Evolutionary conservation across 495 filamentous ascomycete species (phyloP).

Genomic region (Bacidia rubella): DNA sequence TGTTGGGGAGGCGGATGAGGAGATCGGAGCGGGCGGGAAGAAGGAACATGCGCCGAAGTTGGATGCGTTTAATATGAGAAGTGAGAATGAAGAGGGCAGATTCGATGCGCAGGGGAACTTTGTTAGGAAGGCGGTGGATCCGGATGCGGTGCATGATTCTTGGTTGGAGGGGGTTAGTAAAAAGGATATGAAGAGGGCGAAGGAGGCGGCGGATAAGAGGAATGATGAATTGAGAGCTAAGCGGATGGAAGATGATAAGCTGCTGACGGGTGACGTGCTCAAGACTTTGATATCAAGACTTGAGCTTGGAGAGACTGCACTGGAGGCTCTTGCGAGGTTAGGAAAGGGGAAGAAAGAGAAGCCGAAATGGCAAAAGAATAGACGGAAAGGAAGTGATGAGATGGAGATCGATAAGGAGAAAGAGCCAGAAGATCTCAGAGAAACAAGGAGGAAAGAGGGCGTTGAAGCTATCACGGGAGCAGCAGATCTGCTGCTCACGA

Average conservation of each 20-base stretch:
- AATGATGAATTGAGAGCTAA: constrained; percentile 60
- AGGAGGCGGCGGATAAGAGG: constrained; percentile 74
- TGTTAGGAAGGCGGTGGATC: constrained; percentile 77
- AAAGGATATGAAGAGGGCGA: constrained; percentile 80
- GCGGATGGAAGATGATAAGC: constrained; percentile 55
- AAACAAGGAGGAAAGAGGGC: constrained; percentile 50
- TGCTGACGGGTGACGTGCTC: constrained; percentile 62
- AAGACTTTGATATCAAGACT: constrained; percentile 55
- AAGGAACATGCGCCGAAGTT: constrained; percentile 93
- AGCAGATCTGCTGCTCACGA: constrained; percentile 68
- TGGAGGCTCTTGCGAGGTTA: constrained; percentile 77
- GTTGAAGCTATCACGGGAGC: constrained; percentile 78
- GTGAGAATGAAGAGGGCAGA: constrained; percentile 80
- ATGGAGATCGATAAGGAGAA: constrained; percentile 58
- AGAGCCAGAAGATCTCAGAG: constrained; percentile 49
- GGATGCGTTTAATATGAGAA: constrained; percentile 89
- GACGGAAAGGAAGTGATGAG: constrained; percentile 36
- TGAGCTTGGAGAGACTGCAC: constrained; percentile 70
- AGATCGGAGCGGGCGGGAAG: constrained; percentile 75
- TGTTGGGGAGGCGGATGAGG: constrained; percentile 61
- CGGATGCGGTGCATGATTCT: constrained; percentile 77
- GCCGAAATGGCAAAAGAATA: constrained; percentile 41
- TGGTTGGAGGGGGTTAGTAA: constrained; percentile 90
- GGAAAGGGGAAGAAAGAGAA: constrained; percentile 56
- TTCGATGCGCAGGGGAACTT: constrained; percentile 88